These are phyloP conservation scores for Crataegus laevigata DNA, from an alignment of 306 rosid genomes.

Conservation along the genomic window DNA sequence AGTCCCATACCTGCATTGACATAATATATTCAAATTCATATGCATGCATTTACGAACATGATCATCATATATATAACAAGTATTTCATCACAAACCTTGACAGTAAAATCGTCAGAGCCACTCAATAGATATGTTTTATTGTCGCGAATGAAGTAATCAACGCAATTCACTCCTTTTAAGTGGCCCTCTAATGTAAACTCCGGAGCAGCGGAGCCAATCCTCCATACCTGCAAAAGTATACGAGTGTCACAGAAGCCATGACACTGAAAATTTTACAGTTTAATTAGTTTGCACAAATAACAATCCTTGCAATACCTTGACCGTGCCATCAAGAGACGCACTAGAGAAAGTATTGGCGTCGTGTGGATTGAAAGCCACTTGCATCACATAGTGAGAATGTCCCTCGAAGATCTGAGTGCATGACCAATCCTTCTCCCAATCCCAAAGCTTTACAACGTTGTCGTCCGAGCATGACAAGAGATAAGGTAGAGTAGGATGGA, in stretches of 20 bases:
- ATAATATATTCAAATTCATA: background rate
- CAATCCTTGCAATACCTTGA: slow-evolving; percentile 27
- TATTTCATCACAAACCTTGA: slow-evolving; percentile 31
- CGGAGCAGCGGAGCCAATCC: slow-evolving; percentile 38
- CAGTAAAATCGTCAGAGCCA: slow-evolving; percentile 61
- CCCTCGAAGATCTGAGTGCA: slow-evolving; percentile 40
- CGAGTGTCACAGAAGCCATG: background rate
- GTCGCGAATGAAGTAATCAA: slow-evolving; percentile 35
- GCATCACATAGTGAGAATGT: slow-evolving; percentile 68
- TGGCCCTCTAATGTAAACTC: slow-evolving; percentile 46
- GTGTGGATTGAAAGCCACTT: slow-evolving; percentile 39
- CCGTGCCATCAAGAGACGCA: slow-evolving; percentile 57
- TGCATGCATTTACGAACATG: background rate
- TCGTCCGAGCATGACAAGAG: slow-evolving; percentile 56
- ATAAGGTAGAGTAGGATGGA: slow-evolving; percentile 53
- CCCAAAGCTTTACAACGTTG: slow-evolving; percentile 48
- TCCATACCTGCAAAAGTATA: slow-evolving; percentile 39
- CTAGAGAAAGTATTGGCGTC: slow-evolving; percentile 31
- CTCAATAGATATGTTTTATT: slow-evolving; percentile 39
- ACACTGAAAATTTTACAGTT: background rate
- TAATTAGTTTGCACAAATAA: background rate
- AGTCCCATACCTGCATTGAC: slow-evolving; percentile 46
- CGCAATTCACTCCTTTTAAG: slow-evolving; percentile 48
- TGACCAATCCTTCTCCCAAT: slow-evolving; percentile 52
- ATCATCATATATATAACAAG: background rate